phyloP scores from a whole-genome alignment of 371 early-diverging fungal species.

The Smittium culicis region DNA sequence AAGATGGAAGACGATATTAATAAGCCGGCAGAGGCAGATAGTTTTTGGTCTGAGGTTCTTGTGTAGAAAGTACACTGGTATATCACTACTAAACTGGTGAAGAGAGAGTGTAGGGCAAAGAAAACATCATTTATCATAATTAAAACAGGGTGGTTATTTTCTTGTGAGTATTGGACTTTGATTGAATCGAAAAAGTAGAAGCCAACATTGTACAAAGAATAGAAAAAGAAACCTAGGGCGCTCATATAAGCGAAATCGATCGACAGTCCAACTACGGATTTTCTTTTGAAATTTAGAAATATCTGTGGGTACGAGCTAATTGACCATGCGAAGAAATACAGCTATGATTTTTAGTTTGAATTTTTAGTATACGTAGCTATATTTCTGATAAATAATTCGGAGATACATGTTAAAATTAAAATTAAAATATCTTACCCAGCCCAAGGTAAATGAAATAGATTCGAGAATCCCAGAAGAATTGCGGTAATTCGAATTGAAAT shows the following conservation, averaged over 20 bases:
- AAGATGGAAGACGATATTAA: neutral
- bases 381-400: neutral
- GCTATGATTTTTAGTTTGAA: constrained; percentile 25
- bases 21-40: neutral
- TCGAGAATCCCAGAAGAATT: neutral
- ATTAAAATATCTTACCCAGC: neutral
- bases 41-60: neutral
- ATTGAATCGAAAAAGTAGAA: constrained; percentile 52
- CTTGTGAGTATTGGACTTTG: constrained; percentile 57
- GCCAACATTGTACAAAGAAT: constrained; percentile 60
- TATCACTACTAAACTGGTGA: constrained; percentile 48
- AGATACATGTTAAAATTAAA: neutral
- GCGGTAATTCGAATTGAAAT: neutral
- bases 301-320: constrained; percentile 59
- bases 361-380: neutral
- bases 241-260: constrained; percentile 80
- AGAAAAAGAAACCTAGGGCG: constrained; percentile 71
- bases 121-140: constrained; percentile 78
- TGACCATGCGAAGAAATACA: constrained; percentile 62
- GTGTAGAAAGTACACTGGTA: constrained; percentile 61
- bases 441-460: neutral
- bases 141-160: constrained; percentile 54
- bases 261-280: constrained; percentile 70
- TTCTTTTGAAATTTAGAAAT: constrained; percentile 50
- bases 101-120: constrained; percentile 72